These are phyloP conservation scores for Tarenaya hassleriana DNA, from an alignment of 345 rosid genomes.

Conservation along the genomic window DNA sequence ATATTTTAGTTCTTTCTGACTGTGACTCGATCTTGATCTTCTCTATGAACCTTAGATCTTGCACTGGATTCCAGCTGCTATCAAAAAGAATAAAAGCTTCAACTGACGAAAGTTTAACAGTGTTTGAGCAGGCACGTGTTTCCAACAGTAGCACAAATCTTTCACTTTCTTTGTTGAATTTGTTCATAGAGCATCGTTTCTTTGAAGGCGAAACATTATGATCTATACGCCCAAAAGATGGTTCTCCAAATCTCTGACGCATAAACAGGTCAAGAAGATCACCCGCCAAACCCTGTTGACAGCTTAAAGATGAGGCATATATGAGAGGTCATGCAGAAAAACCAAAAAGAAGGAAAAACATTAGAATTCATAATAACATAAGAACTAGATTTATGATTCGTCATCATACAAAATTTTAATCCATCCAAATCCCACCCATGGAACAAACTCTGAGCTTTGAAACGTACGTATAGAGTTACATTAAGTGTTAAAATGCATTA, in stretches of 20 bases:
- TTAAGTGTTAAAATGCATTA: conserved; percentile 19
- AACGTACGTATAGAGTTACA: conserved; percentile 15
- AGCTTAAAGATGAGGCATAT: conserved; percentile 13
- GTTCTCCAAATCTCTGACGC: conserved; percentile 63
- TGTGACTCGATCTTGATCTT: conserved; percentile 61
- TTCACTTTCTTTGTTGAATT: conserved; percentile 58
- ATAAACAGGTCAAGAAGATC: conserved; percentile 84
- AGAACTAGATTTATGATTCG: no score
- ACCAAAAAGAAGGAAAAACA: conserved; percentile 13
- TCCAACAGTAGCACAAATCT: conserved; percentile 81
- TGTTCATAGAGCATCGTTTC: conserved; percentile 50
- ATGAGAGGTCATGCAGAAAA: conserved; percentile 1
- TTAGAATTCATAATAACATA: conserved; percentile 6
- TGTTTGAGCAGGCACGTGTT: conserved; percentile 66
- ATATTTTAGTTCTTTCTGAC: conserved; percentile 54
- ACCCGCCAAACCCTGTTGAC: conserved; percentile 49
- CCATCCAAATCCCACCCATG: no score
- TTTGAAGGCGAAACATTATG: conserved; percentile 33
- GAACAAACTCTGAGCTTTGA: conserved; percentile 5
- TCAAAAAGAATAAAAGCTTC: conserved; percentile 64
- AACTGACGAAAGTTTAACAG: conserved; percentile 66
- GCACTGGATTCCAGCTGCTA: conserved; percentile 72
- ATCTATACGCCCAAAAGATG: conserved; percentile 77
- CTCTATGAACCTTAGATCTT: conserved; percentile 63
- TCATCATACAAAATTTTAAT: no score